Evolutionary conservation across 108 stramenopile species (phyloP).

Genomic region (Heterococcus sp.): DNA sequence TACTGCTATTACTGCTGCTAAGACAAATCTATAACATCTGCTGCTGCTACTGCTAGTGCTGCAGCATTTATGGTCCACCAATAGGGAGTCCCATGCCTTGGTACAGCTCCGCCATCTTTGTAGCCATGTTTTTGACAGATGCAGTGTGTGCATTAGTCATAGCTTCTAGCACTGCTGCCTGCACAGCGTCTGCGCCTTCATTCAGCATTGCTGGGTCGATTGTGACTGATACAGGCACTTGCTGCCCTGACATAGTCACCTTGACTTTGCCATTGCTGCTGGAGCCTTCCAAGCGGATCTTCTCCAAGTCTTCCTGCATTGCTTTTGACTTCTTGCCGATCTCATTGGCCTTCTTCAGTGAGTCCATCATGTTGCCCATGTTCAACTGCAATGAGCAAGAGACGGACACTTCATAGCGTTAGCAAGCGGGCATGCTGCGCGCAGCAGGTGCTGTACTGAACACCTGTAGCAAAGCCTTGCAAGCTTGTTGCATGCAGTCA

Average conservation of each 20-base stretch:
- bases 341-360: constrained; percentile 45
- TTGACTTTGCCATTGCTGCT: constrained; percentile 31
- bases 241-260: constrained; percentile 42
- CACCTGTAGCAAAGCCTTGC: too few relatives aligned
- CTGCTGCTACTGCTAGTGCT: constrained; percentile 12
- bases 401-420: too few relatives aligned
- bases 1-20: background rate
- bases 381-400: too few relatives aligned
- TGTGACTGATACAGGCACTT: constrained; percentile 26
- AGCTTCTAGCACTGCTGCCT: constrained; percentile 17
- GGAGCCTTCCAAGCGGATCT: constrained; percentile 10
- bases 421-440: too few relatives aligned
- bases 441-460: too few relatives aligned
- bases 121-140: constrained; percentile 21
- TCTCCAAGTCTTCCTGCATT: constrained; percentile 29
- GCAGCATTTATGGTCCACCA: constrained; percentile 28
- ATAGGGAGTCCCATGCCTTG: constrained; percentile 37
- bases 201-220: constrained; percentile 24
- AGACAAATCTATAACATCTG: background rate
- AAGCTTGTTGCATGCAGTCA: too few relatives aligned
- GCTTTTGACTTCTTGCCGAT: background rate
- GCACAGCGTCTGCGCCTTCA: constrained; percentile 26
- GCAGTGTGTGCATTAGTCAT: constrained; percentile 27
- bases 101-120: constrained; percentile 47
- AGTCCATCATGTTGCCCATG: constrained; percentile 48